Conservation (phyloP, 2,329 filamentous ascomycete genomes). For the Stemphylium lycopersici region DNA sequence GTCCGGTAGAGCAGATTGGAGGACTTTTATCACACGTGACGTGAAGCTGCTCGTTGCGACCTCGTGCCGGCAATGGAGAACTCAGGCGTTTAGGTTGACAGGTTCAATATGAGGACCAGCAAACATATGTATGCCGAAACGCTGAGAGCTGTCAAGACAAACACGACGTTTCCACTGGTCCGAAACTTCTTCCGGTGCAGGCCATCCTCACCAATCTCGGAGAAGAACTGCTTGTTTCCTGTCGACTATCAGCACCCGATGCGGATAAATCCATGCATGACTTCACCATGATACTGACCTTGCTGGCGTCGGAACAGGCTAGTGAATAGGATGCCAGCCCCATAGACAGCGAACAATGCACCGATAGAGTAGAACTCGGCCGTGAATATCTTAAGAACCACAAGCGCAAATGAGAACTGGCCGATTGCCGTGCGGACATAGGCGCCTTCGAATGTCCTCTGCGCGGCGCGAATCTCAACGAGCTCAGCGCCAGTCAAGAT, state of each 20-base stretch:
- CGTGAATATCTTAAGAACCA: slow-evolving; percentile 96
- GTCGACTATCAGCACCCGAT: slow-evolving; percentile 17
- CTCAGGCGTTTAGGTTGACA: slow-evolving; percentile 33
- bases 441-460: slow-evolving; percentile 95
- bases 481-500: slow-evolving; percentile 83
- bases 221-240: slow-evolving; percentile 91
- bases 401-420: slow-evolving; percentile 92
- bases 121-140: slow-evolving; percentile 66
- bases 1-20: too few species aligned
- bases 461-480: slow-evolving; percentile 91
- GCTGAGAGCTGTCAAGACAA: slow-evolving; percentile 66
- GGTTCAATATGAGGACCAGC: slow-evolving; percentile 63
- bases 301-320: slow-evolving; percentile 86
- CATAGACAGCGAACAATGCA: slow-evolving; percentile 93
- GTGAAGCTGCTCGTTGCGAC: not conserved
- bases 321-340: slow-evolving; percentile 80
- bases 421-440: slow-evolving; percentile 94
- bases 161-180: slow-evolving; percentile 70
- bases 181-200: slow-evolving; percentile 66
- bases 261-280: not conserved
- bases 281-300: slow-evolving; percentile 47
- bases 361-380: slow-evolving; percentile 96
- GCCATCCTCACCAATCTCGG: slow-evolving; percentile 64
- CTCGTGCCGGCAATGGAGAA: not conserved
- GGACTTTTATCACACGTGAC: not conserved